These are phyloP conservation scores for Canna indica DNA, from an alignment of 176 grass and related monocot genomes.

Conservation along the genomic window DNA sequence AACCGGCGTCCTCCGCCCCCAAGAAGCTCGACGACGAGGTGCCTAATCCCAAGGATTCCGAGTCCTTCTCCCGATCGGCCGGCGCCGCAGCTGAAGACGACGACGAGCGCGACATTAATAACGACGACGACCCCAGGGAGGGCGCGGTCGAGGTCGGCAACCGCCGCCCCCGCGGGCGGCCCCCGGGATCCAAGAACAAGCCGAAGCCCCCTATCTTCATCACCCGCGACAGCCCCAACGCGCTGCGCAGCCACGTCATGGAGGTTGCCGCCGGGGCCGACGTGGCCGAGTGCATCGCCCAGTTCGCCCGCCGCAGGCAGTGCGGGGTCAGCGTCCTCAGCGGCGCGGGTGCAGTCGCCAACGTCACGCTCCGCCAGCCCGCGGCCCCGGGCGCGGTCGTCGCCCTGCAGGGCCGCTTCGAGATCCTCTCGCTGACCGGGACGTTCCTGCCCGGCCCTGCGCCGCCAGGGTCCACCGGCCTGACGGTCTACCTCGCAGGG, in stretches of 20 bases:
- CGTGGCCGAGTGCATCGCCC: slow-evolving; percentile 13
- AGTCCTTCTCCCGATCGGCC: not conserved
- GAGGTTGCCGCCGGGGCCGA: slow-evolving; percentile 10
- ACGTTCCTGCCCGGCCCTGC: slow-evolving; percentile 16
- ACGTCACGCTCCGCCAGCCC: slow-evolving; percentile 19
- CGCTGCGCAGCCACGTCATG: slow-evolving; percentile 21
- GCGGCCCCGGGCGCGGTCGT: slow-evolving; percentile 2
- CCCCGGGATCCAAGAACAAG: slow-evolving; percentile 19
- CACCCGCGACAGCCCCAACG: slow-evolving; percentile 24
- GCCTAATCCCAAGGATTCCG: not conserved
- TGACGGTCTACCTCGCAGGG: slow-evolving; percentile 16
- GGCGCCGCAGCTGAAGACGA: too few species aligned
- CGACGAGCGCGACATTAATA: not conserved
- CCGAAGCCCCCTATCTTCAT: slow-evolving; percentile 15
- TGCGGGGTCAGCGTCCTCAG: slow-evolving; percentile 22
- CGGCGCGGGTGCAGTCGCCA: slow-evolving; percentile 12
- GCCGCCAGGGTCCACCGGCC: slow-evolving; percentile 4
- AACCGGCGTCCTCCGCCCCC: not conserved
- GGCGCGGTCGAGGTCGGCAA: slow-evolving; percentile 4
- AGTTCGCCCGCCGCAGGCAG: slow-evolving; percentile 20
- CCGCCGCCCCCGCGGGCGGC: slow-evolving; percentile 7
- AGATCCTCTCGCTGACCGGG: slow-evolving; percentile 17
- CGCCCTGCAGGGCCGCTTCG: slow-evolving; percentile 16
- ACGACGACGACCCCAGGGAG: slow-evolving; percentile 4
- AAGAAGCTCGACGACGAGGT: not conserved